Percentiles rank a stretch among this genome's conserved stretches.
These are phyloP conservation scores for Fraxinus nigra DNA, from an alignment of 305 asterid genomes.

Conservation along the genomic window DNA sequence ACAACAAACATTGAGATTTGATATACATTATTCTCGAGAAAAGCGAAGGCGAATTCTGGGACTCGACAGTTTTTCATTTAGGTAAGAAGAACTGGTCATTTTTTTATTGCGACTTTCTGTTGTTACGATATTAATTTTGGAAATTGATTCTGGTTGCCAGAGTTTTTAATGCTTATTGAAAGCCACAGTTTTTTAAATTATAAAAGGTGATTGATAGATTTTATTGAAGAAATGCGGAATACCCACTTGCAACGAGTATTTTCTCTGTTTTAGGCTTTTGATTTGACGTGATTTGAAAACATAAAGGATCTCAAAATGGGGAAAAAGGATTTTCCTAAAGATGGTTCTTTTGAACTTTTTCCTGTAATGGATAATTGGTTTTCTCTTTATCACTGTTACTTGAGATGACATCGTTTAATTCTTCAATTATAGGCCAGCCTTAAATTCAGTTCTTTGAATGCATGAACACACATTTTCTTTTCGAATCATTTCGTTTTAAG, in stretches of 20 bases:
- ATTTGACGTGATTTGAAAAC: constrained; percentile 17
- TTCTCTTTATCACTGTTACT: constrained; percentile 12
- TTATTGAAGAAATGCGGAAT: not conserved
- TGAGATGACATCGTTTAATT: not conserved
- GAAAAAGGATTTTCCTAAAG: not conserved
- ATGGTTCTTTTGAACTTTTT: not conserved
- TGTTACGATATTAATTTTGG: not conserved
- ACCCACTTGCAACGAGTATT: not conserved
- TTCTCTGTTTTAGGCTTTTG: not conserved
- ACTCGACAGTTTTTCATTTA: constrained; percentile 16
- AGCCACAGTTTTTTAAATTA: not conserved
- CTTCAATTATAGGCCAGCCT: not conserved
- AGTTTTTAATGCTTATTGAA: not conserved
- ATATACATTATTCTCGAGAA: constrained; percentile 15
- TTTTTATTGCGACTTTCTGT: not conserved
- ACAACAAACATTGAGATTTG: constrained; percentile 15
- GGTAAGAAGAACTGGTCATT: constrained; percentile 29
- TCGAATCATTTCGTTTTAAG: not conserved
- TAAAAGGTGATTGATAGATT: constrained; percentile 2
- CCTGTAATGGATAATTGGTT: not conserved
- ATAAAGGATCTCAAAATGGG: constrained; percentile 19
- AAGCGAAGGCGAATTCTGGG: constrained; percentile 16
- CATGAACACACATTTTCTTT: not conserved
- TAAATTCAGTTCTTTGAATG: not conserved
- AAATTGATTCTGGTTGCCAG: not conserved